These are phyloP conservation scores for Neurospora sublineolata DNA, from an alignment of 495 filamentous ascomycete species.

Conservation along the genomic window DNA sequence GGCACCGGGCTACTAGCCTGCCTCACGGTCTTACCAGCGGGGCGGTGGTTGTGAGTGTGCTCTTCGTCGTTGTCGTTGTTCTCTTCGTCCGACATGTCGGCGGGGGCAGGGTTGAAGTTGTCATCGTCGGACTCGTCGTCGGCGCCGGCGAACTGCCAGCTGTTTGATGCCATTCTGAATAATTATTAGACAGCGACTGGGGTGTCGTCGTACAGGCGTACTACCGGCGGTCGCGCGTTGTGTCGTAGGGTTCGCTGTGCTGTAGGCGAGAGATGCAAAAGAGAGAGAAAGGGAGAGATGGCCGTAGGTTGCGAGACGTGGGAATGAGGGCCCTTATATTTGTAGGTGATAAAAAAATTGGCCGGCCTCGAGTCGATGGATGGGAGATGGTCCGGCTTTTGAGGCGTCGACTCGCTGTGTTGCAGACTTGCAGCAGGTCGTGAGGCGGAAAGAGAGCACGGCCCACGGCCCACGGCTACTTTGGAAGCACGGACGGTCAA, in stretches of 20 bases:
- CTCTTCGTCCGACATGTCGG: constrained; percentile 59
- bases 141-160: constrained; percentile 13
- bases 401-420: background rate
- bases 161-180: constrained; percentile 18
- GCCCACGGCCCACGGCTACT: background rate
- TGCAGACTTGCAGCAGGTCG: background rate
- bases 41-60: background rate
- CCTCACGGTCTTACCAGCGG: constrained; percentile 2
- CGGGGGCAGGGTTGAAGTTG: constrained; percentile 65
- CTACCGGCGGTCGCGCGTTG: background rate
- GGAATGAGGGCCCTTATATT: background rate
- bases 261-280: background rate
- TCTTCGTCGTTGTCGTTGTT: constrained; percentile 9
- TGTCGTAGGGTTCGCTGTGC: background rate
- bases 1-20: constrained; percentile 14
- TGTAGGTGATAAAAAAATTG: background rate
- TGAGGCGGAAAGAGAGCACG: background rate
- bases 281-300: background rate
- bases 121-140: constrained; percentile 66
- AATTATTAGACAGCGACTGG: background rate
- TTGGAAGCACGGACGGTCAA: background rate
- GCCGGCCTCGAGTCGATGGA: background rate
- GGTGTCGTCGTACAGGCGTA: background rate
- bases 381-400: background rate
- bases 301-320: background rate